Conservation (phyloP, 2,329 filamentous ascomycete species). For the Alternaria longipes region DNA sequence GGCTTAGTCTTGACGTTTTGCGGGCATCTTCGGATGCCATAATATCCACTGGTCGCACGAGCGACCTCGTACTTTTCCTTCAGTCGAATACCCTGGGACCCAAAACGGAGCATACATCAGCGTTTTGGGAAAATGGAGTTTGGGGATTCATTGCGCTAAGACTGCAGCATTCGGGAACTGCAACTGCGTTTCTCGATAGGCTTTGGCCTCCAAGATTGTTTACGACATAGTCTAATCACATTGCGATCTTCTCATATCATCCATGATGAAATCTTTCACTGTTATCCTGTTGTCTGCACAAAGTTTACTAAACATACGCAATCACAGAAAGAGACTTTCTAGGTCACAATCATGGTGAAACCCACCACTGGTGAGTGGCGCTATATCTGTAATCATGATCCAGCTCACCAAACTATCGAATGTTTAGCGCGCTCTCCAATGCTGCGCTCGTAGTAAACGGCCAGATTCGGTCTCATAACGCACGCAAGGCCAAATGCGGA, state of each 20-base stretch:
- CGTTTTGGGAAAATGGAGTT: constrained; percentile 17
- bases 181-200: not conserved
- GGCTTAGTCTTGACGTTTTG: not conserved
- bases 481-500: constrained; percentile 2
- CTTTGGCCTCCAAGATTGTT: constrained; percentile 7
- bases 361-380: constrained; percentile 2
- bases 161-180: constrained; percentile 1
- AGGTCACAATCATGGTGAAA: constrained; percentile 13
- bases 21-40: not conserved
- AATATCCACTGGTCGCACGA: constrained; percentile 7
- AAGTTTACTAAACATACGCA: not conserved
- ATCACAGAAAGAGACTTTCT: not conserved
- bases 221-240: constrained; percentile 15
- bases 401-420: constrained; percentile 14
- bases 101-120: constrained; percentile 27
- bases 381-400: not conserved
- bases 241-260: not conserved
- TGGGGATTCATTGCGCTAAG: constrained; percentile 1
- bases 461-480: constrained; percentile 9
- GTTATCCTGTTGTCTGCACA: not conserved
- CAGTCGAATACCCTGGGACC: constrained; percentile 28
- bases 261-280: not conserved
- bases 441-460: not conserved
- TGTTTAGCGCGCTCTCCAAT: constrained; percentile 5
- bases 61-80: constrained; percentile 10